Evolutionary conservation across 768 basidiomycete genomes (phyloP).

Genomic region (Boletus vermiculosoides): DNA sequence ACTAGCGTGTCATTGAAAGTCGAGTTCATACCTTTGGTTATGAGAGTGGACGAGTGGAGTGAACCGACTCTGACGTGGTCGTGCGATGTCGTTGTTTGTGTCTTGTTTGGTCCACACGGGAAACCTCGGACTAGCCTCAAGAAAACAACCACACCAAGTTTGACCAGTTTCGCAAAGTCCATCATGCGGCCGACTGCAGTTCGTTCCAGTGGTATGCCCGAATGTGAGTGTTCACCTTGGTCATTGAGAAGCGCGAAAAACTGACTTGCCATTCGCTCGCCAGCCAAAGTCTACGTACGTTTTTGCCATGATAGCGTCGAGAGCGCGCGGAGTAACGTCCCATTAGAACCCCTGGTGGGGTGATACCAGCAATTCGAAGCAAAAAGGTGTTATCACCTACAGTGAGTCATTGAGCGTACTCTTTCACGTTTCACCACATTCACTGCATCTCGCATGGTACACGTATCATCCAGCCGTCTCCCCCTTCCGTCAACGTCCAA

Average conservation of each 20-base stretch:
- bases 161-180: constrained; percentile 7
- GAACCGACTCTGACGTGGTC: background rate
- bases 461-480: constrained; percentile 58
- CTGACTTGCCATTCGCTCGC: constrained; percentile 7
- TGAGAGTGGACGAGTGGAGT: constrained; percentile 1
- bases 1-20: background rate
- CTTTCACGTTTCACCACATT: background rate
- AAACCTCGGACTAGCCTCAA: constrained; percentile 26
- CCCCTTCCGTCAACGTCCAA: constrained; percentile 75
- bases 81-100: constrained; percentile 25
- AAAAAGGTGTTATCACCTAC: constrained; percentile 78
- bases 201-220: constrained; percentile 76
- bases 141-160: background rate
- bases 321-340: constrained; percentile 2
- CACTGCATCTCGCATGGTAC: background rate
- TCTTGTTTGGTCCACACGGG: constrained; percentile 36
- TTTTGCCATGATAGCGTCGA: background rate
- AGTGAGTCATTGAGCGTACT: constrained; percentile 49
- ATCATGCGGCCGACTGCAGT: constrained; percentile 53
- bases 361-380: constrained; percentile 62
- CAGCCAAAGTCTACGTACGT: constrained; percentile 84
- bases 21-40: constrained; percentile 16
- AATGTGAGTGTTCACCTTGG: constrained; percentile 51
- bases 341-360: constrained; percentile 90
- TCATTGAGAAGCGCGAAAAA: background rate